Evolutionary conservation across 495 filamentous ascomycete species (phyloP).

Genomic region (Penicillium mononematosum): DNA sequence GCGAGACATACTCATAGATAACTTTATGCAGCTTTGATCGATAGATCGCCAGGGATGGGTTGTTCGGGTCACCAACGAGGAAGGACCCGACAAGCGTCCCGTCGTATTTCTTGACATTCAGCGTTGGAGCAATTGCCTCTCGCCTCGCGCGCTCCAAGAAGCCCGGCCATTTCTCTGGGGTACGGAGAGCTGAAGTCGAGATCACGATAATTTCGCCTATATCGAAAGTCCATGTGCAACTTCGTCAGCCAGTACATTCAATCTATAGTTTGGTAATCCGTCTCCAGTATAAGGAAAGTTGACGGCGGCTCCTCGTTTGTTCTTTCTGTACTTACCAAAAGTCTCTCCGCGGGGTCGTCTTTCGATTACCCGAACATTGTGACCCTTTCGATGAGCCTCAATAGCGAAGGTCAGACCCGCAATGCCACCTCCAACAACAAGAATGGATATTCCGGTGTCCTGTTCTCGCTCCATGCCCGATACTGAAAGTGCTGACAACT

Average conservation of each 20-base stretch:
- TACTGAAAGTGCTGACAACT: not conserved
- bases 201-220: not conserved
- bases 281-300: not conserved
- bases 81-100: not conserved
- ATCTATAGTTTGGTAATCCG: not conserved
- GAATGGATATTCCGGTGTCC: conserved; percentile 4
- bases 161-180: not conserved
- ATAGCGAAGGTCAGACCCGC: conserved; percentile 10
- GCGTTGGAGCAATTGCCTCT: not conserved
- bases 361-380: conserved; percentile 13
- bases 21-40: not conserved
- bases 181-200: not conserved
- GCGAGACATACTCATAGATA: not conserved
- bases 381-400: conserved; percentile 9
- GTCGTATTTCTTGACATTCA: not conserved
- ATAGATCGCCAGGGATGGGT: not conserved
- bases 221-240: not conserved
- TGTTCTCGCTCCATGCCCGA: not conserved
- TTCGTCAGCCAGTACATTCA: not conserved
- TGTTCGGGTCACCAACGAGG: not conserved
- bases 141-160: not conserved
- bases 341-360: not conserved
- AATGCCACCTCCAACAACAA: conserved; percentile 14
- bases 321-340: not conserved
- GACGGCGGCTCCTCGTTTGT: not conserved